A percentile compares a stretch with the other conserved stretches of the same genome.
These are phyloP conservation scores for Didymella pomorum DNA, from an alignment of 2,329 filamentous ascomycete genomes.

Conservation along the genomic window DNA sequence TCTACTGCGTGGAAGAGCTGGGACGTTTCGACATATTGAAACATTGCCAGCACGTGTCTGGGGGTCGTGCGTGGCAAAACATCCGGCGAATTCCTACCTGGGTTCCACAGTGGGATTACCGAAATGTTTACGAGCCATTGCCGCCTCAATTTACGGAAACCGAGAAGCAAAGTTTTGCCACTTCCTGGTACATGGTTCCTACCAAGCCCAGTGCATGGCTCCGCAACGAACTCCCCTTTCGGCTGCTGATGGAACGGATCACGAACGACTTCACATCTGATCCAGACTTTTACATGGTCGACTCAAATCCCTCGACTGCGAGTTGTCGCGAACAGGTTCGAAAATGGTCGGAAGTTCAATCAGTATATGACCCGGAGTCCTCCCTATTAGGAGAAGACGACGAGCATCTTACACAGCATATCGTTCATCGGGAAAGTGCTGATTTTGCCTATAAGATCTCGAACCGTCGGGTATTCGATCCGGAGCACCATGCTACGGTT, in stretches of 20 bases:
- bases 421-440: background rate
- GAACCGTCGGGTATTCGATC: too few species aligned
- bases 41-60: background rate
- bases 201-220: background rate
- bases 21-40: constrained; percentile 2
- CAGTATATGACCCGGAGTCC: background rate
- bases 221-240: background rate
- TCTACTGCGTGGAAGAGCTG: background rate
- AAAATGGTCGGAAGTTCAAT: background rate
- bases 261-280: background rate
- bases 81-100: background rate
- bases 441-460: background rate
- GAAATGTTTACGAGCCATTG: background rate
- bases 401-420: background rate
- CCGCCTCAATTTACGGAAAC: background rate
- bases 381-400: background rate
- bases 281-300: background rate
- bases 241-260: background rate
- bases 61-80: background rate
- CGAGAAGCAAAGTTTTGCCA: background rate
- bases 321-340: background rate
- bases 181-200: background rate
- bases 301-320: background rate
- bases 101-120: constrained; percentile 1
- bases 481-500: too few species aligned